These are phyloP conservation scores for Trypanosoma melophagium DNA, from an alignment of 208 protist species.

Conservation along the genomic window DNA sequence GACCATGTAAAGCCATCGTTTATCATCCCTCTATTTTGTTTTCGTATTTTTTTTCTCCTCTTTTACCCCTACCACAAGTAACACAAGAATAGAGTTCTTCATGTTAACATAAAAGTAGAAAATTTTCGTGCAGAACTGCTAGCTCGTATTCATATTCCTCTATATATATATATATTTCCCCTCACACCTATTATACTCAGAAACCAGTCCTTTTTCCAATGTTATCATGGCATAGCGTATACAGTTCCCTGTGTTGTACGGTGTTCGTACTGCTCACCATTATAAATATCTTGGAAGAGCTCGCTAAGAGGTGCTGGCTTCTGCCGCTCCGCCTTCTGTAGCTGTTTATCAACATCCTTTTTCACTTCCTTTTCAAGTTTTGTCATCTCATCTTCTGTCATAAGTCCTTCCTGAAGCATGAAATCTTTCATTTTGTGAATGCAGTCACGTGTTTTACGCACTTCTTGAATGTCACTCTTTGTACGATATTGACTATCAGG, in stretches of 20 bases:
- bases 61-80: too few relatives aligned
- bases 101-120: too few relatives aligned
- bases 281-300: conserved; percentile 92
- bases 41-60: too few relatives aligned
- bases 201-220: background rate
- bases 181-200: background rate
- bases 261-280: conserved; percentile 76
- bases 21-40: too few relatives aligned
- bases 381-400: conserved; percentile 95
- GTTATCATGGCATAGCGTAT: conserved; percentile 52
- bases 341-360: conserved; percentile 90
- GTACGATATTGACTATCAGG: conserved; percentile 96
- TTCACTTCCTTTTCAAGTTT: conserved; percentile 89
- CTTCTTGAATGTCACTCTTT: conserved; percentile 93
- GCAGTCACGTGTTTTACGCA: conserved; percentile 89
- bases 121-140: too few relatives aligned
- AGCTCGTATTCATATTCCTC: conserved; percentile 2
- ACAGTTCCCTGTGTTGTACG: conserved; percentile 84
- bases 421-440: conserved; percentile 88
- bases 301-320: conserved; percentile 64
- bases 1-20: too few relatives aligned
- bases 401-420: conserved; percentile 82
- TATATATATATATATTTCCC: conserved; percentile 6
- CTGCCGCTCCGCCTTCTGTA: conserved; percentile 85
- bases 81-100: too few relatives aligned